Conservation (phyloP, 106 monocot genomes). For the Dendrobium catenatum region DNA sequence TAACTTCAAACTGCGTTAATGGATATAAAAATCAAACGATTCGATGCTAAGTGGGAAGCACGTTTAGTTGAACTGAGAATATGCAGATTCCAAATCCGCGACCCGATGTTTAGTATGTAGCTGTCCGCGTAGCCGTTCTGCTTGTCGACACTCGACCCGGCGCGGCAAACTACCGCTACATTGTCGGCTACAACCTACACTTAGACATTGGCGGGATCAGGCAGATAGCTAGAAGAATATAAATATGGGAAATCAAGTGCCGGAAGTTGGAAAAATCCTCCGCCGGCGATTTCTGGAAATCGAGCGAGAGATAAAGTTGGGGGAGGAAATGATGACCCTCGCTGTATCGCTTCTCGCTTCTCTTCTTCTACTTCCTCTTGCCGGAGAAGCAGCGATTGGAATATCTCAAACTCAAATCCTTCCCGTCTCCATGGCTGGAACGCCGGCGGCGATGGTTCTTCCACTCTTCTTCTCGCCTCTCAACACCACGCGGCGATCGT, state of each 20-base stretch:
- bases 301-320: background rate
- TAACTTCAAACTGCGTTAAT: too few species aligned
- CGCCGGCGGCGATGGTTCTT: slow-evolving; percentile 16
- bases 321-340: background rate
- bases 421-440: background rate
- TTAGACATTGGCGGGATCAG: background rate
- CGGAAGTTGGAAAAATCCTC: background rate
- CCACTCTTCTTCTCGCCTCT: slow-evolving; percentile 16
- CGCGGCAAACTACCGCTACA: background rate
- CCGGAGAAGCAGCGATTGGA: slow-evolving; percentile 3
- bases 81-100: too few species aligned
- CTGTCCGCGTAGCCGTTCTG: background rate
- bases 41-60: too few species aligned
- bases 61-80: too few species aligned
- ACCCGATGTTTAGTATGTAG: background rate
- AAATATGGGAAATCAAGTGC: background rate
- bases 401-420: background rate
- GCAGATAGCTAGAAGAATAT: background rate
- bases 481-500: background rate
- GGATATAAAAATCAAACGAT: too few species aligned
- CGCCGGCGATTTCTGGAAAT: background rate
- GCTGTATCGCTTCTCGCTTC: background rate
- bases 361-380: background rate
- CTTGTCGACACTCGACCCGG: background rate
- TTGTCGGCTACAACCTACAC: background rate